phyloP scores from a whole-genome alignment of 1,284 basidiomycete species.

The Moesziomyces sp. region DNA sequence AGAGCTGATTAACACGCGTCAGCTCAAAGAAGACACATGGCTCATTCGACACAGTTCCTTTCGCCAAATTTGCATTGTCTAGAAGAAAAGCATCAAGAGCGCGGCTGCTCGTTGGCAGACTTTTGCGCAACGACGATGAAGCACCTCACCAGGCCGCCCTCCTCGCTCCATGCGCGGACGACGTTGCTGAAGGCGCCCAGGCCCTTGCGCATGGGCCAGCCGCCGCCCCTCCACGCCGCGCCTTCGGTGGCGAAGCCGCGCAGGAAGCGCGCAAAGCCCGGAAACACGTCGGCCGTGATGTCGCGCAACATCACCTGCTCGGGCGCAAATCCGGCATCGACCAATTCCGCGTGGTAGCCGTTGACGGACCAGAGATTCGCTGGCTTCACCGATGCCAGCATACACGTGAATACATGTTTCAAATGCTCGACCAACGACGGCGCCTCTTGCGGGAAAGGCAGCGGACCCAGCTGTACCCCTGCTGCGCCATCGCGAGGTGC shows the following conservation, averaged over 20 bases:
- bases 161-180: constrained; percentile 55
- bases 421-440: constrained; percentile 21
- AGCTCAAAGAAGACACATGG: not conserved
- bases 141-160: constrained; percentile 55
- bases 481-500: constrained; percentile 27
- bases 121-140: constrained; percentile 52
- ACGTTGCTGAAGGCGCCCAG: constrained; percentile 54
- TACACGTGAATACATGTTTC: constrained; percentile 41
- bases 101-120: not conserved
- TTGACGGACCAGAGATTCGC: constrained; percentile 47
- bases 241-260: constrained; percentile 42
- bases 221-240: constrained; percentile 52
- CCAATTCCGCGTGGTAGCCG: constrained; percentile 39
- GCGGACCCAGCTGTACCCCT: constrained; percentile 9
- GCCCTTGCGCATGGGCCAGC: constrained; percentile 21
- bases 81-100: not conserved
- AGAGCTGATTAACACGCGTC: not conserved
- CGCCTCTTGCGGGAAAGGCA: constrained; percentile 21
- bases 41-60: no score
- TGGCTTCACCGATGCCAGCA: constrained; percentile 35
- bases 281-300: constrained; percentile 57
- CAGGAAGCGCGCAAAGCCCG: constrained; percentile 59
- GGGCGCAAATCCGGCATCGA: constrained; percentile 27
- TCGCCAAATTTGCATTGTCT: not conserved
- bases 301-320: constrained; percentile 48